These are phyloP conservation scores for Coemansia sp. DNA, from an alignment of 192 early-diverging fungal genomes.

Conservation along the genomic window DNA sequence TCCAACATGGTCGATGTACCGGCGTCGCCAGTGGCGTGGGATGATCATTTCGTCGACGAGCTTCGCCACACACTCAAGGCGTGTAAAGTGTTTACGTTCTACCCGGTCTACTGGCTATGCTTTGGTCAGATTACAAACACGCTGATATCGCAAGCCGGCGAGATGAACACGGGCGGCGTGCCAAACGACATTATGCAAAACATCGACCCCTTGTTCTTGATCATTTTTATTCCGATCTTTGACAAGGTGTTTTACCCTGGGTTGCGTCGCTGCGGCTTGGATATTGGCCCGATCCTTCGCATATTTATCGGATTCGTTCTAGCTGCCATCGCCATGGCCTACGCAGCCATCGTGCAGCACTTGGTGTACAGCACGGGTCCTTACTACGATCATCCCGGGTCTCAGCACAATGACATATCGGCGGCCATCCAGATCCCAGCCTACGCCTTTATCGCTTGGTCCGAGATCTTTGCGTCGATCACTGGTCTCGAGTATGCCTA, in stretches of 20 bases:
- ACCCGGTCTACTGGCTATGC: slow-evolving; percentile 45
- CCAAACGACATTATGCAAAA: slow-evolving; percentile 73
- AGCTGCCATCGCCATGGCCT: slow-evolving; percentile 60
- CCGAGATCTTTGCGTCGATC: slow-evolving; percentile 73
- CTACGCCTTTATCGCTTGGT: slow-evolving; percentile 64
- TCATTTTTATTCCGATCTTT: slow-evolving; percentile 73
- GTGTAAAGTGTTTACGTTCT: slow-evolving; percentile 45
- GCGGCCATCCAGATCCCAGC: slow-evolving; percentile 62
- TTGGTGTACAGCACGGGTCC: slow-evolving; percentile 62
- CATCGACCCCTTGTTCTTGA: slow-evolving; percentile 67
- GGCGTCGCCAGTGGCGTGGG: slow-evolving; percentile 10
- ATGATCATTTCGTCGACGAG: slow-evolving; percentile 39
- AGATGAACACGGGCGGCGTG: slow-evolving; percentile 60
- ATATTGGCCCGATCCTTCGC: slow-evolving; percentile 63
- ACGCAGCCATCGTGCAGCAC: slow-evolving; percentile 64
- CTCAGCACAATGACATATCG: slow-evolving; percentile 60
- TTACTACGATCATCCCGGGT: slow-evolving; percentile 57
- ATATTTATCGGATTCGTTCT: slow-evolving; percentile 72
- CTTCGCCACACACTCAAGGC: slow-evolving; percentile 27
- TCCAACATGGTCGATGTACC: slow-evolving; percentile 19
- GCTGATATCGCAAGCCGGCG: slow-evolving; percentile 63
- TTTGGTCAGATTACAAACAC: slow-evolving; percentile 68
- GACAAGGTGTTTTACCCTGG: slow-evolving; percentile 65
- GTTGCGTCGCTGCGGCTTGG: slow-evolving; percentile 57
- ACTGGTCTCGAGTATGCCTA: slow-evolving; percentile 73